phyloP scores from a whole-genome alignment of 345 rosid species.

The Murraya koenigii region DNA sequence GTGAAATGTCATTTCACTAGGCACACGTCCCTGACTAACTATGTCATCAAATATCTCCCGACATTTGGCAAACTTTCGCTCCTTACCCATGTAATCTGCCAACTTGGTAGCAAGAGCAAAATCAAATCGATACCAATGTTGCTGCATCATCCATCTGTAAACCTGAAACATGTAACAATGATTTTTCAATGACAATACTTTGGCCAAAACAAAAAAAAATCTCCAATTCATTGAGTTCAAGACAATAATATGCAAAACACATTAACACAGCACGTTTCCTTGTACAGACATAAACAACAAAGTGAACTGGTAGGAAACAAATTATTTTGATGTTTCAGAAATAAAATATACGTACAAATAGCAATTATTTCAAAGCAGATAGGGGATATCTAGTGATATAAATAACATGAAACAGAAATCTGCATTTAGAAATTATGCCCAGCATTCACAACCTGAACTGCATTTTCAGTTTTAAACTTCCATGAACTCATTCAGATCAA shows the following conservation, averaged over 20 bases:
- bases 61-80: constrained; percentile 69
- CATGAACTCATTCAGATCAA: background rate
- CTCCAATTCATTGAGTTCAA: background rate
- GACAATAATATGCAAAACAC: background rate
- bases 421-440: background rate
- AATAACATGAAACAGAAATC: background rate
- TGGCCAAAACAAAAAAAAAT: background rate
- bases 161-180: constrained; percentile 44
- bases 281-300: background rate
- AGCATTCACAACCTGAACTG: background rate
- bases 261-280: background rate
- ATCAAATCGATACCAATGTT: constrained; percentile 79
- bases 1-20: constrained; percentile 86
- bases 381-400: background rate
- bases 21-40: constrained; percentile 84
- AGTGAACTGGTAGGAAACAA: background rate
- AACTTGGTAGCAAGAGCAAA: constrained; percentile 85
- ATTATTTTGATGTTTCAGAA: background rate
- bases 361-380: background rate
- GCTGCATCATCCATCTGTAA: constrained; percentile 91
- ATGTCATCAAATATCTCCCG: constrained; percentile 77
- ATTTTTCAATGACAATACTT: background rate
- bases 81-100: constrained; percentile 85
- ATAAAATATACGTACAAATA: background rate
- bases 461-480: background rate